phyloP scores from a whole-genome alignment of 2,329 filamentous ascomycete species.

The Lecanicillium sp. region DNA sequence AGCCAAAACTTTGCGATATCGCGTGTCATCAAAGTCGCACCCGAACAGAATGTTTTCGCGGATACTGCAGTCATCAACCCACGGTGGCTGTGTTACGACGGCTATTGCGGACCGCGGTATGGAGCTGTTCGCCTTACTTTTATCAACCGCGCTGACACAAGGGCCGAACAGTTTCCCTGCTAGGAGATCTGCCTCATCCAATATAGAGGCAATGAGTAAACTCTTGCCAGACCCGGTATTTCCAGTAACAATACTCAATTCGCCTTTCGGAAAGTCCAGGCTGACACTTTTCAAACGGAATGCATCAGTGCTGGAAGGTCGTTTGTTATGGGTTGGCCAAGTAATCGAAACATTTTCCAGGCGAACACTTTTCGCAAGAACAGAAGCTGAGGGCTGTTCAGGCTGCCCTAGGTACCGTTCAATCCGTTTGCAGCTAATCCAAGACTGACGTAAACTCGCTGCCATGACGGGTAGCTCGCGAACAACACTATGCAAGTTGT shows the following conservation, averaged over 20 bases:
- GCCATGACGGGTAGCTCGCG: constrained; percentile 4
- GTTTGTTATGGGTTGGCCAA: background rate
- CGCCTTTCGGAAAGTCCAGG: constrained; percentile 52
- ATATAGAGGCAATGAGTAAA: constrained; percentile 56
- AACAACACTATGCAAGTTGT: constrained; percentile 5
- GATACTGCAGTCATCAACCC: constrained; percentile 69
- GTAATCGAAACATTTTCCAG: constrained; percentile 3
- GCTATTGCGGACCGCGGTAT: constrained; percentile 55
- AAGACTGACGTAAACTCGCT: constrained; percentile 5
- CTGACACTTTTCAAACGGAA: constrained; percentile 53
- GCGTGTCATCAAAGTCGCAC: constrained; percentile 51
- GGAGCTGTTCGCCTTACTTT: constrained; percentile 51
- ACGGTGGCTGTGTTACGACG: constrained; percentile 65
- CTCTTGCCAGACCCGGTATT: constrained; percentile 66
- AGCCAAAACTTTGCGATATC: constrained; percentile 57
- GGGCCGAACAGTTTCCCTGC: constrained; percentile 26
- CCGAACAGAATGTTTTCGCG: constrained; percentile 66
- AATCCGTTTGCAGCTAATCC: constrained; percentile 5
- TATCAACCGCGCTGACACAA: constrained; percentile 16
- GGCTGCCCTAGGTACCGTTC: constrained; percentile 4
- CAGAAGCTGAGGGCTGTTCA: background rate
- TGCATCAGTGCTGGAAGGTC: constrained; percentile 35
- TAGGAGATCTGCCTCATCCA: constrained; percentile 61
- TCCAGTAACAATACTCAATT: constrained; percentile 60
- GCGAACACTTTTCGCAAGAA: background rate